These are phyloP conservation scores for Lipomyces spencermartinsiae DNA, from an alignment of 805 yeast genomes.

Conservation along the genomic window DNA sequence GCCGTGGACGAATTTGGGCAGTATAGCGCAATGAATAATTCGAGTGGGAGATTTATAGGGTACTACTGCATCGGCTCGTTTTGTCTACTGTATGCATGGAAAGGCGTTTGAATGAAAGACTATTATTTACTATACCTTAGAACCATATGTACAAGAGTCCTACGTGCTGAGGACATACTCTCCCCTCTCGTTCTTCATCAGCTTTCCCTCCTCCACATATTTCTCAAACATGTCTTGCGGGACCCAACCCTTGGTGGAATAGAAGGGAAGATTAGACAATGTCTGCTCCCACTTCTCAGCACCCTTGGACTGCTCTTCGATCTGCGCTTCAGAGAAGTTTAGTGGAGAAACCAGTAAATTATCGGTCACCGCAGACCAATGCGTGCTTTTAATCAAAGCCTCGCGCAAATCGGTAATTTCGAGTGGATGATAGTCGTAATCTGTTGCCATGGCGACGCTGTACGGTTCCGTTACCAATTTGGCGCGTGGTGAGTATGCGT, in stretches of 20 bases:
- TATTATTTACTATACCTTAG: background rate
- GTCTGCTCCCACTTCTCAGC: slow-evolving; percentile 72
- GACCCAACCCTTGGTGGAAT: slow-evolving; percentile 93
- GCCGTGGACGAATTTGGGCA: slow-evolving; percentile 18
- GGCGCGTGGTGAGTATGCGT: slow-evolving; percentile 79
- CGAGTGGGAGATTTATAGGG: background rate
- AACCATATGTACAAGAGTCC: background rate
- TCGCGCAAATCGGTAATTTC: slow-evolving; percentile 51
- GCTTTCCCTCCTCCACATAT: slow-evolving; percentile 68
- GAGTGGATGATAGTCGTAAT: slow-evolving; percentile 41
- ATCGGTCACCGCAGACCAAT: slow-evolving; percentile 41
- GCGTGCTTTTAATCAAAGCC: slow-evolving; percentile 42
- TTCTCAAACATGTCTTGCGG: slow-evolving; percentile 90
- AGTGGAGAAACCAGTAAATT: slow-evolving; percentile 58
- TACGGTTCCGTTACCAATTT: slow-evolving; percentile 55
- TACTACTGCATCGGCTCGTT: background rate
- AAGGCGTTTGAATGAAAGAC: background rate
- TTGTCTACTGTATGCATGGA: background rate
- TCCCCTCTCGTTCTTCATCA: slow-evolving; percentile 66
- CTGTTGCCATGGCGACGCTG: slow-evolving; percentile 30
- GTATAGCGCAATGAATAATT: background rate
- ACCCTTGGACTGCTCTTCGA: slow-evolving; percentile 62
- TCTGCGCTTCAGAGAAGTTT: slow-evolving; percentile 61
- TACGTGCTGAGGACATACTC: slow-evolving; percentile 49
- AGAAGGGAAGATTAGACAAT: slow-evolving; percentile 75